Percentiles rank a stretch among this genome's conserved stretches.
phyloP scores from a whole-genome alignment of 306 rosid species.

The Vicia villosa region DNA sequence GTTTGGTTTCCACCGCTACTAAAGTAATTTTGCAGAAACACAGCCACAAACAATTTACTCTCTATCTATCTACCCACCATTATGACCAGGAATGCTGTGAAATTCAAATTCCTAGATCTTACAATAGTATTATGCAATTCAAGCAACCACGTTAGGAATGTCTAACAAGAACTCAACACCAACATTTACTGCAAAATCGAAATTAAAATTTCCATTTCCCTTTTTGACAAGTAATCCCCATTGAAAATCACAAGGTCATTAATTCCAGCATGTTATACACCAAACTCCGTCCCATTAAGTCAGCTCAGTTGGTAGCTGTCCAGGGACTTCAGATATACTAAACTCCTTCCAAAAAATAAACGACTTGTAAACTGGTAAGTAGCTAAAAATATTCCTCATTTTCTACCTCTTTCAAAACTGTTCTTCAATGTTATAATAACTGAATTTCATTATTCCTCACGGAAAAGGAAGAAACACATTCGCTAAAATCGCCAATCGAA shows the following conservation, averaged over 20 bases:
- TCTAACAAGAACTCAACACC: conserved; percentile 19
- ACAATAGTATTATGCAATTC: conserved; percentile 19
- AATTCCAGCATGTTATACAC: neutral
- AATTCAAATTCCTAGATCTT: conserved; percentile 20
- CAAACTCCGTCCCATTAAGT: neutral
- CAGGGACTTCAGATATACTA: too few species aligned
- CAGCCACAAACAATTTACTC: neutral
- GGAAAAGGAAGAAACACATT: neutral
- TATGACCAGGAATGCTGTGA: neutral
- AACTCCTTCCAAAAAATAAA: neutral
- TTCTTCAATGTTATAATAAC: neutral
- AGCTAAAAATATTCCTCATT: neutral
- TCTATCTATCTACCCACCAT: conserved; percentile 25
- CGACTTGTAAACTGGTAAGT: neutral
- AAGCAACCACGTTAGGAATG: conserved; percentile 20
- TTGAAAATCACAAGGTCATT: neutral
- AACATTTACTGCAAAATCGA: conserved; percentile 20
- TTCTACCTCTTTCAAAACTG: neutral
- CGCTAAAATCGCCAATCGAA: neutral
- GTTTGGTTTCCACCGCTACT: neutral
- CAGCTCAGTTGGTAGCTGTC: too few species aligned
- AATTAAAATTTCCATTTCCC: conserved; percentile 1
- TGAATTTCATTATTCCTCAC: neutral
- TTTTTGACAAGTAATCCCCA: conserved; percentile 6
- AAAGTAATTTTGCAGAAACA: conserved; percentile 11